Evolutionary conservation across 2,329 filamentous ascomycete species (phyloP), one percentile per base, ranked within the genome.

Genomic region (Alternaria brassicae): DNA sequence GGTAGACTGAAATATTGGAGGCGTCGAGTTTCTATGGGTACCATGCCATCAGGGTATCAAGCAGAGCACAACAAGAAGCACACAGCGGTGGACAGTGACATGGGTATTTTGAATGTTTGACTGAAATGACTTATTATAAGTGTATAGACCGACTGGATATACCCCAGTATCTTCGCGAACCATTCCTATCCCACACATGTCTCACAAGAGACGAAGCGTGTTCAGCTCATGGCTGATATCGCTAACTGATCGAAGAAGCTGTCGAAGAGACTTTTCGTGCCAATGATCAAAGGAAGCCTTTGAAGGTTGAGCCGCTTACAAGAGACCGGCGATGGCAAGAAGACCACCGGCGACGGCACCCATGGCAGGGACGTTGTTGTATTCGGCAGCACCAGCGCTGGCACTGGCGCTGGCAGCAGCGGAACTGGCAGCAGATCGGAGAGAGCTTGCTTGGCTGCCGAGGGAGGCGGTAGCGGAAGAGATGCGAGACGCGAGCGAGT

Each of bases 311-410:
- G 9, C 23, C 53, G 40, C 63, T 63, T 77, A 77, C 70, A 77
- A 73, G 39, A 76, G 70, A 61, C 71, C 72, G 27, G 72, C 74
- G 47, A 69, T 39, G 30, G 72, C 68, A 54, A 75, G 54, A 47
- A 75, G 53, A 62, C 72, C 73, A 64, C 66, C 73, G 56, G 70
- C 73, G 19, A 72, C 56, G 47, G 70, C 73, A 28, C 73, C 75
- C 61, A 76, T 69, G 34, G 64, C 71, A 12, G 74, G 72, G 34
- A 75, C 58, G 30, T 62, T 69, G 47, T 68, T 71, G 23, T 69
- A 63, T 36, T 65, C 58, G 37, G 69, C 68, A 41, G 65, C 69
- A 47, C 53, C 69, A 42, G 60, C n/a, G n/a, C n/a, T 53, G n/a
- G 62, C 44, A 7, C 56, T 52, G 27, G 54, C 28, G 34, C 61